Percentiles rank a stretch among this genome's conserved stretches.
Conservation (phyloP, 805 yeast species). For the Scheffersomyces ergatensis region DNA sequence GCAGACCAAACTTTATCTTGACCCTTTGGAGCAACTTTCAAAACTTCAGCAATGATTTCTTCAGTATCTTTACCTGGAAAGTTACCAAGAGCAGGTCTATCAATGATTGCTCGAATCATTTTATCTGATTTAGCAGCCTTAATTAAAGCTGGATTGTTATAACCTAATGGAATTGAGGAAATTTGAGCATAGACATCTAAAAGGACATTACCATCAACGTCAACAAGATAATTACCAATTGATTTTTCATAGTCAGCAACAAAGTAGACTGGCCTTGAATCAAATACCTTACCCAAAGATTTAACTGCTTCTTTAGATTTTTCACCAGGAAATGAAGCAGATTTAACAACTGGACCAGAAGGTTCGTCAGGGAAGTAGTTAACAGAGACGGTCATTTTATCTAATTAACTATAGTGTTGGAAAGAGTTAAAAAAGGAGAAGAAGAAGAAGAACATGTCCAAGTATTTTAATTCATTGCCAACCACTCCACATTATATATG, state of each 20-base stretch:
- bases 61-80: conserved; percentile 71
- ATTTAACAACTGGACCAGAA: conserved; percentile 56
- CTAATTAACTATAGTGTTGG: no score
- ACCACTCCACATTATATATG: no score
- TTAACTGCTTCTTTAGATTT: conserved; percentile 50
- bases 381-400: conserved; percentile 42
- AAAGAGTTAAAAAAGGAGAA: not conserved
- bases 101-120: conserved; percentile 70
- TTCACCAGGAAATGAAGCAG: conserved; percentile 77
- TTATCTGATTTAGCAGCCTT: conserved; percentile 68
- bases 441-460: not conserved
- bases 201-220: conserved; percentile 72
- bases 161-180: conserved; percentile 82
- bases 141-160: conserved; percentile 75
- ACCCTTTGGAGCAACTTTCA: conserved; percentile 77
- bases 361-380: conserved; percentile 82
- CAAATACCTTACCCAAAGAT: conserved; percentile 61
- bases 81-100: conserved; percentile 84
- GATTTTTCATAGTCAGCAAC: conserved; percentile 76
- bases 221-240: conserved; percentile 74
- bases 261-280: conserved; percentile 71
- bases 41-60: conserved; percentile 47
- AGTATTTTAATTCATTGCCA: conserved; percentile 1
- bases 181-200: conserved; percentile 82
- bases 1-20: conserved; percentile 76